These are phyloP conservation scores for Simplicillium aogashimaense DNA, from an alignment of 2,329 filamentous ascomycete species.

Conservation along the genomic window DNA sequence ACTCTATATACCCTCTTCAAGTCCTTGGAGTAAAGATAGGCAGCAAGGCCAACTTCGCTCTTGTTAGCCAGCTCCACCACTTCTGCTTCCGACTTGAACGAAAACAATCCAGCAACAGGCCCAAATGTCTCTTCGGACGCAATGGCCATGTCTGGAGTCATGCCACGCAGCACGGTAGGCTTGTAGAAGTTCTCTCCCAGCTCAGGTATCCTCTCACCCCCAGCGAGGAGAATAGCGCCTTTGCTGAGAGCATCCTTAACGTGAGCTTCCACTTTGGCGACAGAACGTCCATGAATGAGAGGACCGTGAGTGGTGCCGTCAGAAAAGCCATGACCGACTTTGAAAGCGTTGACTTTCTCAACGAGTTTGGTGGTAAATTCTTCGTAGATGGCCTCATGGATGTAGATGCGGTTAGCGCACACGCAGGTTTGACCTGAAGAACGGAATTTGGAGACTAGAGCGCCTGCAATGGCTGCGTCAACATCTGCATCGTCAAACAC, in stretches of 20 bases:
- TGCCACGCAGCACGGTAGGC: constrained; percentile 79
- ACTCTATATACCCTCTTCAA: constrained; percentile 50
- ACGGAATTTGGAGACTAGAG: constrained; percentile 83
- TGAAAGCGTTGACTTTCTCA: constrained; percentile 63
- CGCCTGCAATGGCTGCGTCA: constrained; percentile 72
- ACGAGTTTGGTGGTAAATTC: constrained; percentile 59
- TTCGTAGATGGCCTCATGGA: constrained; percentile 72
- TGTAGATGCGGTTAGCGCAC: constrained; percentile 74
- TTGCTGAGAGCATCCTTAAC: constrained; percentile 70
- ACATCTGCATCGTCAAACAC: constrained; percentile 94
- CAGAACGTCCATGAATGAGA: constrained; percentile 74
- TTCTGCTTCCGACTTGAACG: constrained; percentile 81
- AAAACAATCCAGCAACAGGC: constrained; percentile 81
- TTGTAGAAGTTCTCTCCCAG: constrained; percentile 81
- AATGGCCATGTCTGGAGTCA: constrained; percentile 78
- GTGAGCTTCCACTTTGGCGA: constrained; percentile 69
- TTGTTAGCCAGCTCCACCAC: constrained; percentile 76
- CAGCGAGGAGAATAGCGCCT: constrained; percentile 64
- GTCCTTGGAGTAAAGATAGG: constrained; percentile 79
- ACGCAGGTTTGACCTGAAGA: constrained; percentile 95
- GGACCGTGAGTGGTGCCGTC: constrained; percentile 68
- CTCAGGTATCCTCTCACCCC: constrained; percentile 64
- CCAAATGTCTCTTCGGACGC: constrained; percentile 90
- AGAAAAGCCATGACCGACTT: constrained; percentile 65
- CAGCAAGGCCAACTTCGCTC: constrained; percentile 78